Evolutionary conservation across 2,329 filamentous ascomycete genomes (phyloP), one percentile per base, ranked within the genome.

Genomic region (Xylariaceae sp.): DNA sequence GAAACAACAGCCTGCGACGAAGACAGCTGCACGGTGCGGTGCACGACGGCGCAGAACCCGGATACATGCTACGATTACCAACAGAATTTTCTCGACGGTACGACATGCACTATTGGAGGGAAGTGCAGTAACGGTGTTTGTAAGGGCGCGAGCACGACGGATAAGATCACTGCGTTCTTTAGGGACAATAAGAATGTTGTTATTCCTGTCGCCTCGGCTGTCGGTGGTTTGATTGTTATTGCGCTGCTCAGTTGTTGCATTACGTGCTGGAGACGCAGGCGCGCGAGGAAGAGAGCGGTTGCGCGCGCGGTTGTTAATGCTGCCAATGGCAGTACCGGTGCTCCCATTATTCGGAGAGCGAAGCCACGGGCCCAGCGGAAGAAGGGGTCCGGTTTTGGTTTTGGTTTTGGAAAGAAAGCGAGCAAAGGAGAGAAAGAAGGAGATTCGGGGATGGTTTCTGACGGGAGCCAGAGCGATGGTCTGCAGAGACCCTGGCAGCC

Each of bases 21-120:
- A 43, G 75, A 76, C 27, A 83, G 82, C 40, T 98, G 93, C 67
- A 75, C 79, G 52, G 72, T 97, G 40, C 83, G 82, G 39, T 98
- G 93, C 66, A 75, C 77, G 3, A 85, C 84, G 20, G 82, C 88
- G 45, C 83, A 91, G 47, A 80, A 80, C 6, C 52, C 71, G 5
- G 78, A 79, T 47, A 74, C 77, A 6, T 95, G 89, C 66, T 83
- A 86, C 49, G 77, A 78, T 19, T 79, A 94, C 69, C 84, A 88
- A 63, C 90, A 96, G 64, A 93, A 94, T 68, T 97, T 95, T 68
- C 73, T 97, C 22, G 93, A 98, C 62, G 93, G 93, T 16, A 97
- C 93, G 1, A 71, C 79, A 2, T 98, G 93, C 63, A 77, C 82
- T 42, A 86, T 85, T 16, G 88, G 88, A 44, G 93, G 93, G 6